Evolutionary conservation across 805 yeast genomes (phyloP), one percentile per base, ranked within the genome.

Genomic region (Wickerhamiella siamensis): DNA sequence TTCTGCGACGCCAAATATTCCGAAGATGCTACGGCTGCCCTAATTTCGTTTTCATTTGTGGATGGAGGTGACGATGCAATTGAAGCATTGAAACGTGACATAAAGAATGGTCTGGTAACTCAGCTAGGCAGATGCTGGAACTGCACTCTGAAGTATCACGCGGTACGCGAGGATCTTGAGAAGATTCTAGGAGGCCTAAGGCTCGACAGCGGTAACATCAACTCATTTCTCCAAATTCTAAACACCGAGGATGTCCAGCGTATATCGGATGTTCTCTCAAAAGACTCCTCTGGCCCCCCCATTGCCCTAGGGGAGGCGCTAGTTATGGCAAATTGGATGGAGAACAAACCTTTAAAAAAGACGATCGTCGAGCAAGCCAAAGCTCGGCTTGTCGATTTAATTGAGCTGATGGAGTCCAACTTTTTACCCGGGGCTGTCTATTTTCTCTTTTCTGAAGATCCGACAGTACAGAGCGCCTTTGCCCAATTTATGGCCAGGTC

Each of bases 91-190:
- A 40, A 36, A 18, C n/a, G 24, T 3, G 14, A 10, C 5, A 47
- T 41, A 20, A 32, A 16, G 5, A 19, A 12, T 1, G 31, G 34
- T 4, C 36, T 47, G 17, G 18, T 40, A 1, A 12, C 10, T 2
- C 31, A 39, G 41, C 41, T 50, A 3, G 8, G 33, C 3, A 3
- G 36, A 8, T 50, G 53, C 22, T 12, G 27, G 14, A n/a, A 27
- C 2, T 50, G 53, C 24, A 47, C 48, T 1, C 18, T 38, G 1
- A 31, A 8, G 15, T 50, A 50, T 41, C 49, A 50, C 27, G 39
- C 31, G 15, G 10, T 18, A 2, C 21, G 38, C 2, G 40, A 38
- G 5, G 32, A 31, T 21, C 42, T 42, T 5, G 29, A 10, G 27
- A 21, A 19, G 6, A 24, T 12, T 24, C 29, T 24, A 12, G 12